Evolutionary conservation across 2,329 filamentous ascomycete species (phyloP).

Genomic region (Sporothrix brasiliensis): DNA sequence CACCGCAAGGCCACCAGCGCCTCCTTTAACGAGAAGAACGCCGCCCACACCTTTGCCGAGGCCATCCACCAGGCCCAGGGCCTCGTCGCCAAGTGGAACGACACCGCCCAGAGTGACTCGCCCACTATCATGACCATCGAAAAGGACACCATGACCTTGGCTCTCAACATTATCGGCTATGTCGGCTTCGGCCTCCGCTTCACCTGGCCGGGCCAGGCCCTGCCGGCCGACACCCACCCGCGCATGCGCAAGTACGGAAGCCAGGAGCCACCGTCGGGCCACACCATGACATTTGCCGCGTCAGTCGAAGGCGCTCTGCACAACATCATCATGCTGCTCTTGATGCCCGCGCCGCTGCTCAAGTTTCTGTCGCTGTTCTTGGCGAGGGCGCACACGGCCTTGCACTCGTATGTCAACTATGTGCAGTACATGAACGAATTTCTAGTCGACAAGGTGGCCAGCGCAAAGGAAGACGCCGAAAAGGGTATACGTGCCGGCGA

Average conservation of each 20-base stretch:
- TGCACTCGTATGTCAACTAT: constrained; percentile 64
- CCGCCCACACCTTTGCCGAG: constrained; percentile 65
- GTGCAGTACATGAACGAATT: constrained; percentile 70
- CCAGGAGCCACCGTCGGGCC: constrained; percentile 52
- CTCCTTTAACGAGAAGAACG: constrained; percentile 76
- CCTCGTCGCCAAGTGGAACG: constrained; percentile 61
- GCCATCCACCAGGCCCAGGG: constrained; percentile 64
- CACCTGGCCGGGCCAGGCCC: constrained; percentile 64
- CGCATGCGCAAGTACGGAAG: constrained; percentile 54
- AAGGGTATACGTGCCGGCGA: constrained; percentile 50
- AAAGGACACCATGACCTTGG: constrained; percentile 65
- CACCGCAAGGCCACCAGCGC: constrained; percentile 73
- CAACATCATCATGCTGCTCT: constrained; percentile 63
- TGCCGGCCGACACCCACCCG: constrained; percentile 49
- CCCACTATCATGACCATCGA: constrained; percentile 60
- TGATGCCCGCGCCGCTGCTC: constrained; percentile 62
- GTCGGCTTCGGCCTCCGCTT: constrained; percentile 70
- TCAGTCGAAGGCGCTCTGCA: constrained; percentile 65
- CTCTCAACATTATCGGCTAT: constrained; percentile 61
- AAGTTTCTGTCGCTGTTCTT: constrained; percentile 53
- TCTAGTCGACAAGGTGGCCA: constrained; percentile 61
- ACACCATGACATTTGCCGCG: constrained; percentile 67
- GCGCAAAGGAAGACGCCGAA: constrained; percentile 40
- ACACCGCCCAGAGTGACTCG: constrained; percentile 39
- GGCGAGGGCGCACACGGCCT: constrained; percentile 54